A percentile compares a stretch with the other conserved stretches of the same genome.
phyloP scores from a whole-genome alignment of 257 asterid species.

The Plectranthus barbatus region DNA sequence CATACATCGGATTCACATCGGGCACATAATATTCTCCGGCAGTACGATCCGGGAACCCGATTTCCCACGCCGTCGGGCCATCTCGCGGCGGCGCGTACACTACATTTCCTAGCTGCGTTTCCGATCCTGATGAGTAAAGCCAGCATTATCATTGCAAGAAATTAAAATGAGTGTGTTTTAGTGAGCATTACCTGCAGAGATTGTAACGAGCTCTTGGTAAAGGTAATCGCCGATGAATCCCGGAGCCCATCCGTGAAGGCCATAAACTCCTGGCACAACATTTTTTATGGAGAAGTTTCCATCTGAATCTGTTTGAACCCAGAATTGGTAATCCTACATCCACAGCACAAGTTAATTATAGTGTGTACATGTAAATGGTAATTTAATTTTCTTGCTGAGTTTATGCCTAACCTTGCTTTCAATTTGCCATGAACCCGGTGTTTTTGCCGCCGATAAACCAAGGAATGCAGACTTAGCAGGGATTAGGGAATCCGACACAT shows the following conservation, averaged over 20 bases:
- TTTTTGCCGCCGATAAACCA: constrained; percentile 42
- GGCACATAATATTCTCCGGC: constrained; percentile 35
- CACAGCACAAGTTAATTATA: background rate
- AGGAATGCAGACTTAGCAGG: constrained; percentile 38
- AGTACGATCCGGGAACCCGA: constrained; percentile 45
- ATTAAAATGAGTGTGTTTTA: too few relatives aligned
- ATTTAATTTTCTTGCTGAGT: background rate
- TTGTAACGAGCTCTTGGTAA: constrained; percentile 22
- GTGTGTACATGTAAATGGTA: too few relatives aligned
- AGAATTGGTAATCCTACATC: constrained; percentile 37
- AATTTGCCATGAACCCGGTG: constrained; percentile 46
- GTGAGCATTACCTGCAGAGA: constrained; percentile 25
- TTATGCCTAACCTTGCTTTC: constrained; percentile 42
- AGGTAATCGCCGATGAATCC: constrained; percentile 49
- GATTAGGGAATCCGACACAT: constrained; percentile 25
- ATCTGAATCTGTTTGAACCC: constrained; percentile 36
- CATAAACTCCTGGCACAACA: constrained; percentile 35
- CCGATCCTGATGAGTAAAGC: constrained; percentile 24
- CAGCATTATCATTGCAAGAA: too few relatives aligned
- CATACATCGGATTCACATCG: constrained; percentile 43
- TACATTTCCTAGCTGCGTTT: constrained; percentile 34
- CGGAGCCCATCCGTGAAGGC: constrained; percentile 48
- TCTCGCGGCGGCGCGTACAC: constrained; percentile 31
- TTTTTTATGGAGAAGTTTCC: constrained; percentile 39
- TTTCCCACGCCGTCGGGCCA: constrained; percentile 48